Conservation (phyloP, 1,139 yeast species). For the Debaryomyces sp. region DNA sequence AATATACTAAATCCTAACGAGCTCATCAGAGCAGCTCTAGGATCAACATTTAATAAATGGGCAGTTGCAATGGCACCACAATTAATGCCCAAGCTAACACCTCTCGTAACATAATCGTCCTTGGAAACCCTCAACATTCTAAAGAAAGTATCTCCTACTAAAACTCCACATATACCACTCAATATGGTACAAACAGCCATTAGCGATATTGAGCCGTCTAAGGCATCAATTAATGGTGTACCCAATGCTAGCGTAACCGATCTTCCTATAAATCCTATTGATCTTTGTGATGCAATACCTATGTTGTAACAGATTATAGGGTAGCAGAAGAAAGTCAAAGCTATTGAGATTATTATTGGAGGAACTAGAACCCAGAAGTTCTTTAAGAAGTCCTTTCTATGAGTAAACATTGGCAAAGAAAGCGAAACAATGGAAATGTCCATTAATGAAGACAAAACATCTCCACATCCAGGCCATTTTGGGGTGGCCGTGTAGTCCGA, state of each 20-base stretch:
- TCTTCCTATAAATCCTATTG: conserved; percentile 78
- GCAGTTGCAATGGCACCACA: conserved; percentile 87
- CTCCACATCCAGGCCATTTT: conserved; percentile 81
- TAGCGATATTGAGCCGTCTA: conserved; percentile 69
- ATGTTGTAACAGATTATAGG: conserved; percentile 68
- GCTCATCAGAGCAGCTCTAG: conserved; percentile 81
- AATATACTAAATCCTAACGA: conserved; percentile 69
- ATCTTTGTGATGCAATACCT: conserved; percentile 60
- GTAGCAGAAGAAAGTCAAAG: conserved; percentile 63
- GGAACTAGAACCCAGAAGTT: conserved; percentile 62
- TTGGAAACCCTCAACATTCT: conserved; percentile 53
- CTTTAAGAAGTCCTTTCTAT: conserved; percentile 61
- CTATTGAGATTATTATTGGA: conserved; percentile 60
- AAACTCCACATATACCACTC: conserved; percentile 76
- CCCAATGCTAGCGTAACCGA: conserved; percentile 84
- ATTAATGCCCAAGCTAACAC: conserved; percentile 73
- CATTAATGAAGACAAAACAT: conserved; percentile 67
- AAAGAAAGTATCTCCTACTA: conserved; percentile 58
- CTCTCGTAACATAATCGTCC: conserved; percentile 74
- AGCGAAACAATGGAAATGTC: conserved; percentile 77
- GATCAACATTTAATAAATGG: conserved; percentile 65
- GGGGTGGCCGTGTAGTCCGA: conserved; percentile 39
- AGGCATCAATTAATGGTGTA: conserved; percentile 64
- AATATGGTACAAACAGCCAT: conserved; percentile 82
- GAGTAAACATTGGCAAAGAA: conserved; percentile 77